Base-by-base conservation (phyloP, 345 rosid species). In the Hibiscus trionum region DNA sequence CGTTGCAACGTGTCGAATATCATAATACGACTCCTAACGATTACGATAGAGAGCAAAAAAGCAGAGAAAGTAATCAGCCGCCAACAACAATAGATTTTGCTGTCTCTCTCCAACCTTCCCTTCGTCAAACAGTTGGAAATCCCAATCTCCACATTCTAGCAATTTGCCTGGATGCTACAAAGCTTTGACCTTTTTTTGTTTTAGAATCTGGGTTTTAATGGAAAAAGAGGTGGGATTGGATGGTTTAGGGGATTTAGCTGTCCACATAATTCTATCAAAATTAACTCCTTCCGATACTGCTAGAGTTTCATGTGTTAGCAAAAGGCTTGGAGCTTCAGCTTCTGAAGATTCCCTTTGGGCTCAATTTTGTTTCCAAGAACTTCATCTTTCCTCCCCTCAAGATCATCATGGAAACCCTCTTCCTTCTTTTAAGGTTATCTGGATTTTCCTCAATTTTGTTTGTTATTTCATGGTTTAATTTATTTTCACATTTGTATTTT, bases 301-400 rank as follows among this genome's bases (percentile, higher is more conserved):
- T 4, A 73, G 31, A 37, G 86, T 81, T 35, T 84, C 88, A 5
- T 89, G 90, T 72, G 87, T 92, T 24, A 88, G 78, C 84, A 83
- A 78, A 74, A 75, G 84, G 70, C 80, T 92, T 27, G 72, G 44
- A 50, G 73, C 26, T 70, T 81, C 82, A 4, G 84, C 96, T 46
- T 80, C 86, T 5, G 97, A 91, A 11, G 95, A 94, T 4, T 67
- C 86, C 10, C 88, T 94, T 66, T 94, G 98, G 98, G 84, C 87
- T 8, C 72, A 72, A 11, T 84, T 86, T 79, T 88, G 90, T 72
- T 77, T 69, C n/a, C 46, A 61, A 8, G 92, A 91, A 56, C 91
- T 94, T 71, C 74, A 79, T 21, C 88, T 94, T 71, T 77, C 86
- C 42, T 60, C 90, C 63, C 96, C 98, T 75, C 76, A 83, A 63